Evolutionary conservation across 2,329 filamentous ascomycete genomes (phyloP), one percentile per base, ranked within the genome.

Genomic region (Talaromyces amestolkiae): DNA sequence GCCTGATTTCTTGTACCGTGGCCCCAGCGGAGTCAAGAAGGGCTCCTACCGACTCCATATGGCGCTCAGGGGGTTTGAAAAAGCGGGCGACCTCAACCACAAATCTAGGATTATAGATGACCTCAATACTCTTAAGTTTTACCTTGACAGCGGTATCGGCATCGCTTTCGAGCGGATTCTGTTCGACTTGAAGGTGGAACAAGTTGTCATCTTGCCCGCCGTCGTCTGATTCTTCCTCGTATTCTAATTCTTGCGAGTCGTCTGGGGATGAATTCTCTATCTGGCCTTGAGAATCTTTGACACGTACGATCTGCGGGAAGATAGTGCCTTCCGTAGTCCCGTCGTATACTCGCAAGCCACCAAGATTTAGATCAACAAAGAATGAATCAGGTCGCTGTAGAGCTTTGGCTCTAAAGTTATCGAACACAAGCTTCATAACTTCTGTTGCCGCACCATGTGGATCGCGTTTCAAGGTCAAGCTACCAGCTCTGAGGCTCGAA

Each of bases 31-130:
- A 92, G 77, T 99, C 96, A 88, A 99, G 92, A 64, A 99, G 84
- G 1, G 95, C 96, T 13, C 89, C 91, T 71, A 99, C 97, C 10
- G 95, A 99, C 75, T 99, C 95, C 93, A 99, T 97, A 75, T 99
- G 96, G 60, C 93, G 86, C 76, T 97, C 93, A 0, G 95, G 96
- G 0, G 95, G 95, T 68, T 94, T 90, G 82, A 99, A 99, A 81
- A 99, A 99, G 71, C 93, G 92, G 62, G 90, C 92, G 45, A 98
- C 88, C 58, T 95, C 93, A 6, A 97, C 88, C 0, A 98, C 85
- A 70, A 98, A 96, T 69, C 89, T 91, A 0, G 96, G 95, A 72
- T 99, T 99, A 86, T 97, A 99, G 27, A 99, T 92, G 63, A 99
- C 91, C 76, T 99, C 96, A 70, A 99, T 89, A 53, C 93, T 95